Conservation (phyloP, 106 monocot species). For the Dioscorea dumetorum region DNA sequence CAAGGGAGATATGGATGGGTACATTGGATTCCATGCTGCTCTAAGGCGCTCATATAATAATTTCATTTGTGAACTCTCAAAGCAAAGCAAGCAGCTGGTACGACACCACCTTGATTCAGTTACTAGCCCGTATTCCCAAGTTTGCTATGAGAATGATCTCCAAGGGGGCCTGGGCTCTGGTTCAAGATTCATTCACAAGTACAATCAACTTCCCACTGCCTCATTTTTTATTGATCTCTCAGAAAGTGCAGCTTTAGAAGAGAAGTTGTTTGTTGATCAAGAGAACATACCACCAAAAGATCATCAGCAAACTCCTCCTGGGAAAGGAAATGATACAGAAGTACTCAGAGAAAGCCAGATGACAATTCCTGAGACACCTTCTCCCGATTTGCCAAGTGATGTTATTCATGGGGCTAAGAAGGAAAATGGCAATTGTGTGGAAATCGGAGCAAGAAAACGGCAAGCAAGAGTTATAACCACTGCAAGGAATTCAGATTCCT, state of each 20-base stretch:
- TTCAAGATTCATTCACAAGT: slow-evolving; percentile 20
- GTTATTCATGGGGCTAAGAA: slow-evolving; percentile 45
- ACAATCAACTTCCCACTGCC: slow-evolving; percentile 24
- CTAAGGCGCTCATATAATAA: slow-evolving; percentile 67
- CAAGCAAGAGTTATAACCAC: slow-evolving; percentile 50
- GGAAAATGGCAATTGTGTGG: slow-evolving; percentile 48
- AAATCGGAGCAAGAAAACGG: slow-evolving; percentile 65
- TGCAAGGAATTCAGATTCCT: slow-evolving; percentile 34
- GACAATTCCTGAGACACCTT: slow-evolving; percentile 97
- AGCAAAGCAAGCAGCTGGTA: slow-evolving; percentile 94
- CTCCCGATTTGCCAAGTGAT: slow-evolving; percentile 80
- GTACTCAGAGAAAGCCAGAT: slow-evolving; percentile 73
- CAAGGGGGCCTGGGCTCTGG: slow-evolving; percentile 6
- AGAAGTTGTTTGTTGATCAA: slow-evolving; percentile 36
- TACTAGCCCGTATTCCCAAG: slow-evolving; percentile 78
- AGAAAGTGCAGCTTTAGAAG: slow-evolving; percentile 21
- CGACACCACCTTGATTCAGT: slow-evolving; percentile 91
- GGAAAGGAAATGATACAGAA: slow-evolving; percentile 53
- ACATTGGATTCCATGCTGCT: slow-evolving; percentile 92
- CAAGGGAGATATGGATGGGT: slow-evolving; percentile 78
- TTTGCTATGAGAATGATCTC: slow-evolving; percentile 66
- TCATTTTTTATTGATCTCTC: slow-evolving; percentile 62
- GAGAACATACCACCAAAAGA: slow-evolving; percentile 78
- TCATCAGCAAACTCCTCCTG: slow-evolving; percentile 69
- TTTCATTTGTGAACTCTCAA: slow-evolving; percentile 72